Evolutionary conservation across 2,329 filamentous ascomycete genomes (phyloP).

Genomic region (Ophiostoma australiae): DNA sequence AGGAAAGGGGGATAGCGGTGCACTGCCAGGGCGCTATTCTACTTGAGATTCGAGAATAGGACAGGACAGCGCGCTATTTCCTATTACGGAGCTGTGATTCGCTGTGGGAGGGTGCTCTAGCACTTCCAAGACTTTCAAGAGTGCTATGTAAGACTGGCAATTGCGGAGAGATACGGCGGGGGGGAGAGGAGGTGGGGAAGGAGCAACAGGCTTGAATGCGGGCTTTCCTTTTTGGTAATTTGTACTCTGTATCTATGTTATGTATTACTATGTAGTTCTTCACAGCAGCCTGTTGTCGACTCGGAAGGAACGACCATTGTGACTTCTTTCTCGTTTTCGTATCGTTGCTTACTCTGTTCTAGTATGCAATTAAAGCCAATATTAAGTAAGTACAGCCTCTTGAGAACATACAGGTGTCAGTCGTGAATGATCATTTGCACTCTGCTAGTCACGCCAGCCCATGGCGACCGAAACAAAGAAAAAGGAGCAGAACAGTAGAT

Average conservation of each 20-base stretch:
- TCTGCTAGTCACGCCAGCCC: background rate
- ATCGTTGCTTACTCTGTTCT: no score
- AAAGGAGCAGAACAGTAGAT: no score
- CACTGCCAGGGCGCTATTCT: background rate
- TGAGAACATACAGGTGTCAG: no score
- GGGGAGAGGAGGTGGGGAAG: constrained; percentile 3
- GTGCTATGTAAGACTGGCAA: background rate
- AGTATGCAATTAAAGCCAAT: no score
- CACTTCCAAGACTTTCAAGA: background rate
- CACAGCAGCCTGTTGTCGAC: no score
- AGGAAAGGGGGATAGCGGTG: background rate
- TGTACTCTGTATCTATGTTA: no score
- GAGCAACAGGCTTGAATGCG: background rate
- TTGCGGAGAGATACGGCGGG: constrained; percentile 2
- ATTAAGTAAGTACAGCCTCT: no score
- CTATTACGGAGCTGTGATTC: background rate
- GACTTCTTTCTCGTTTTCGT: no score
- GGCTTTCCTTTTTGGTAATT: background rate
- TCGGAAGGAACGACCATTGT: no score
- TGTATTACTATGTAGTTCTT: no score
- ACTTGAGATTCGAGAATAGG: background rate
- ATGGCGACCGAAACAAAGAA: background rate
- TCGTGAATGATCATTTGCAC: background rate
- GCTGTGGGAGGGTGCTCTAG: background rate
- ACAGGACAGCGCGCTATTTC: background rate